A percentile compares a stretch with the other conserved stretches of the same genome.
Evolutionary conservation across 257 asterid genomes (phyloP).

Genomic region (Cordia subcordata): DNA sequence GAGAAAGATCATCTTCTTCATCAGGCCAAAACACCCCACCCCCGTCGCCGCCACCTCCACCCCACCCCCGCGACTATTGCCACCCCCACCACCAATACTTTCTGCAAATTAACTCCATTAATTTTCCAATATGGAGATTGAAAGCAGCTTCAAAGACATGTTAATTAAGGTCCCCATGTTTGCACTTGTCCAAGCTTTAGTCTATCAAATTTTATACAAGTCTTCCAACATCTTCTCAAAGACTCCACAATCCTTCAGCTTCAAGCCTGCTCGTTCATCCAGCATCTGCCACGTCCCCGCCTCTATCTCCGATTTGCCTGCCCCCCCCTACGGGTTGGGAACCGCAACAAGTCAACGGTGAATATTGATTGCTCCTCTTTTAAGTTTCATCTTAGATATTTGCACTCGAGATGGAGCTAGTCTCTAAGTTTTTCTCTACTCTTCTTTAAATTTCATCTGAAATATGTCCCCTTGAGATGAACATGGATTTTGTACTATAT

Average conservation of each 20-base stretch:
- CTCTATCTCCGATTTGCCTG: conserved; percentile 53
- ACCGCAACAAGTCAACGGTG: background rate
- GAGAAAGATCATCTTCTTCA: no score
- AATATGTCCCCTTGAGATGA: no score
- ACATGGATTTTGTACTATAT: background rate
- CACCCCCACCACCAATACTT: no score
- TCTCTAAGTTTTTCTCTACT: no score
- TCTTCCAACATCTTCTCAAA: conserved; percentile 66
- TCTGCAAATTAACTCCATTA: background rate
- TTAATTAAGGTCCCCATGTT: conserved; percentile 49
- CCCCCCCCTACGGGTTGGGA: conserved; percentile 33
- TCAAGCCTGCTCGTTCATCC: conserved; percentile 50
- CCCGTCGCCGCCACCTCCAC: no score
- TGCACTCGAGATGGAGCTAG: no score
- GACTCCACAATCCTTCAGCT: conserved; percentile 43
- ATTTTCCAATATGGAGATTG: background rate
- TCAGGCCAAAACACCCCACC: no score
- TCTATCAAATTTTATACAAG: conserved; percentile 50
- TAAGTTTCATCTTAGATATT: no score
- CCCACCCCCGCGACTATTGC: no score
- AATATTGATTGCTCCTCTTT: background rate
- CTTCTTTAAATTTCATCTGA: no score
- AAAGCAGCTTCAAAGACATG: conserved; percentile 14
- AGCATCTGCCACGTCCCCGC: conserved; percentile 77
- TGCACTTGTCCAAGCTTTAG: conserved; percentile 57